Percentiles rank a stretch among this genome's conserved stretches.
These are phyloP conservation scores for Aurantiochytrium sp. DNA, from an alignment of 108 stramenopile species.

Conservation along the genomic window DNA sequence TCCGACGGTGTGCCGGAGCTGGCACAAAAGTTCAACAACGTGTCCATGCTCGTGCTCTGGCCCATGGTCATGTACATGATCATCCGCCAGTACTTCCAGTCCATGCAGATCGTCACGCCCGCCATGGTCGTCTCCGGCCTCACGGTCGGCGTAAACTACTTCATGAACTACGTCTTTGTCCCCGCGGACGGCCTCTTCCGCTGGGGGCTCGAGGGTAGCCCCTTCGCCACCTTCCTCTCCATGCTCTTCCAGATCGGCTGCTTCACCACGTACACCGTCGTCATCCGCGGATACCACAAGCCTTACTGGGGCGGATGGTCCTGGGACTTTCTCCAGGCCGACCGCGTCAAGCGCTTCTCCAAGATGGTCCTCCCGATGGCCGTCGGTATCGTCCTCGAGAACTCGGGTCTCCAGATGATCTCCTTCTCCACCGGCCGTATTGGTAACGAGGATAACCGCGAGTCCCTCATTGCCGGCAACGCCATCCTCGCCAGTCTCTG, in stretches of 20 bases:
- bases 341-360: neutral
- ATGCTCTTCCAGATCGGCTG: constrained; percentile 13
- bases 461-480: neutral
- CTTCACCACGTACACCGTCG: neutral
- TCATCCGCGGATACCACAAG: constrained; percentile 14
- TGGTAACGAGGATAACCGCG: neutral
- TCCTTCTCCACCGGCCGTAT: constrained; percentile 7
- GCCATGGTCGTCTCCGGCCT: constrained; percentile 12
- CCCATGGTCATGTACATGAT: constrained; percentile 32
- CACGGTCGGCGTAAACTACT: constrained; percentile 8
- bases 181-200: neutral
- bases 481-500: constrained; percentile 16
- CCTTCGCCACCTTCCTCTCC: constrained; percentile 28
- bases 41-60: neutral
- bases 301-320: constrained; percentile 30
- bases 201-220: neutral
- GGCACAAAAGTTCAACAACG: constrained; percentile 6
- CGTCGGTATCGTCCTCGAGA: constrained; percentile 12
- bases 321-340: neutral
- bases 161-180: constrained; percentile 26
- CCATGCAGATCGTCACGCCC: constrained; percentile 14
- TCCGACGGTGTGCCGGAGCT: neutral
- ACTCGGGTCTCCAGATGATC: constrained; percentile 5
- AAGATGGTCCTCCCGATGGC: constrained; percentile 30
- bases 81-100: constrained; percentile 30